Percentiles rank a stretch among this genome's conserved stretches.
Conservation (phyloP, 306 rosid species). For the Quercus gilva region DNA sequence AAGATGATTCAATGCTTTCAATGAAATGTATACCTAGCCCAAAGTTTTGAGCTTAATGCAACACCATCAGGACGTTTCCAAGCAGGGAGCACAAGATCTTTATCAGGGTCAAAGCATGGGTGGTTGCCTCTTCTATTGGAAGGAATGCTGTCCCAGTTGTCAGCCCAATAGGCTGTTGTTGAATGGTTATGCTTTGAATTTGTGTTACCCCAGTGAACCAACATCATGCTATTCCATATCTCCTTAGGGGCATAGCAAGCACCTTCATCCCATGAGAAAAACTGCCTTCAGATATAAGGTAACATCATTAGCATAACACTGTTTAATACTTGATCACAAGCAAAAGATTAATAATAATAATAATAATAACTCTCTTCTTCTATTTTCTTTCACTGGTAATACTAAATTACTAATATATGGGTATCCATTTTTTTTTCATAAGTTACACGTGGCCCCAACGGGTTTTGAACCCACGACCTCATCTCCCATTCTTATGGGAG, state of each 20-base stretch:
- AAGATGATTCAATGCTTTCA: background rate
- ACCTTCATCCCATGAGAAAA: constrained; percentile 99
- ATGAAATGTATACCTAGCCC: constrained; percentile 57
- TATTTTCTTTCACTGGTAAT: constrained; percentile 14
- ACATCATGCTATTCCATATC: constrained; percentile 97
- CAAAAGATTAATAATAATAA: background rate
- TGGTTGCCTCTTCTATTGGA: constrained; percentile 71
- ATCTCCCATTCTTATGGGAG: too few relatives aligned
- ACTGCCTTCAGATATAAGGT: constrained; percentile 66
- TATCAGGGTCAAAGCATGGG: constrained; percentile 89
- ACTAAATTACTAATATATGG: background rate
- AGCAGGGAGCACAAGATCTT: constrained; percentile 97
- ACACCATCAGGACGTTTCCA: constrained; percentile 83
- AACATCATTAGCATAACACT: constrained; percentile 34
- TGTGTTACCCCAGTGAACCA: constrained; percentile 99
- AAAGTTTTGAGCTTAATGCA: constrained; percentile 53
- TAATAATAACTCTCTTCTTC: background rate
- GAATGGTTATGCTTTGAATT: constrained; percentile 85
- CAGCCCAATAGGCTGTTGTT: constrained; percentile 96
- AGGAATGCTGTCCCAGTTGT: constrained; percentile 77
- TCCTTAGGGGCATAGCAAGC: constrained; percentile 99
- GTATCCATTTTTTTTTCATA: too few relatives aligned
- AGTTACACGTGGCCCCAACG: too few relatives aligned
- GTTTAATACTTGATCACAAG: background rate
- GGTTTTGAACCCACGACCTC: too few relatives aligned